Evolutionary conservation across 148 eudicot genomes (phyloP).

Genomic region (Rhododendron vialii): DNA sequence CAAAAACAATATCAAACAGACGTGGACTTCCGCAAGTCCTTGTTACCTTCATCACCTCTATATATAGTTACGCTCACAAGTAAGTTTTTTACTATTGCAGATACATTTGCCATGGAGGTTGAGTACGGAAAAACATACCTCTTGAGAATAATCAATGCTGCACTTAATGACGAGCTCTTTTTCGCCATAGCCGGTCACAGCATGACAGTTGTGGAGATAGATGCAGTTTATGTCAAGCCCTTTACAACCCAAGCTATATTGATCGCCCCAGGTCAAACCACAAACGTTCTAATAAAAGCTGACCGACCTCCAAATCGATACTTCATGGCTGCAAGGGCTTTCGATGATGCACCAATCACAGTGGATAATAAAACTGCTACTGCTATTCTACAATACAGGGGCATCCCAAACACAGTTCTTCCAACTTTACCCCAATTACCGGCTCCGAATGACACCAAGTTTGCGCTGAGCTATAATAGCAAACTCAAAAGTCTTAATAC

Average conservation of each 20-base stretch:
- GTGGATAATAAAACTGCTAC: constrained; percentile 53
- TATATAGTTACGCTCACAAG: neutral
- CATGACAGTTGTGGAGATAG: constrained; percentile 55
- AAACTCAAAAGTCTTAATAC: constrained; percentile 46
- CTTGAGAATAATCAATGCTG: constrained; percentile 48
- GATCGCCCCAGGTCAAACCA: constrained; percentile 56
- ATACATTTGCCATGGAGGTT: constrained; percentile 53
- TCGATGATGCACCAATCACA: constrained; percentile 45
- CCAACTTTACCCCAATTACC: constrained; percentile 48
- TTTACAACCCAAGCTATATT: constrained; percentile 35
- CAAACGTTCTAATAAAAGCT: constrained; percentile 44
- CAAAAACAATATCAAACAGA: neutral
- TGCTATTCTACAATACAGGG: constrained; percentile 51
- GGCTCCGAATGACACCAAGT: constrained; percentile 33
- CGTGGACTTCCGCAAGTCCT: neutral
- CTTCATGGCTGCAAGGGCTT: constrained; percentile 60
- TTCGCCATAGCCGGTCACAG: constrained; percentile 47
- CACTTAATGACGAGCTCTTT: constrained; percentile 59
- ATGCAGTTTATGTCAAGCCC: constrained; percentile 60
- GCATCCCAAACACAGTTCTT: constrained; percentile 34
- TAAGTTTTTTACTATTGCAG: constrained; percentile 10
- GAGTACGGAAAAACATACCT: constrained; percentile 52
- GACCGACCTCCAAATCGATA: constrained; percentile 38
- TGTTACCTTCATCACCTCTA: neutral
- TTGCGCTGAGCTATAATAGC: constrained; percentile 28